Conservation (phyloP, 345 rosid species). For the Citropsis articulata region DNA sequence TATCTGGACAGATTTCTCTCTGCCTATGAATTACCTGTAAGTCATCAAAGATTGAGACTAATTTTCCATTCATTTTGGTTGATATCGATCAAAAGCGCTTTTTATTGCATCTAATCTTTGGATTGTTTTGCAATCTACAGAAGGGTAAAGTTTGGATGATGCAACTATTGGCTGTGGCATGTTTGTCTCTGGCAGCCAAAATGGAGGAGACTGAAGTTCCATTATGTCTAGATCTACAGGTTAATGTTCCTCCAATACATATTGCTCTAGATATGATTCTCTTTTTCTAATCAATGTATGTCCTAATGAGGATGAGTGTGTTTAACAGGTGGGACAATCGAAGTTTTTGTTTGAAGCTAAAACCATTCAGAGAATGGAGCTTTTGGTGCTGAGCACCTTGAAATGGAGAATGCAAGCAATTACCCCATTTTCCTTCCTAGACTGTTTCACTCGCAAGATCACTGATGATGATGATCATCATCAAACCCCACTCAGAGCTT, state of each 20-base stretch:
- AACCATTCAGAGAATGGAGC: constrained; percentile 76
- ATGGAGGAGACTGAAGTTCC: constrained; percentile 76
- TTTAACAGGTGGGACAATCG: constrained; percentile 47
- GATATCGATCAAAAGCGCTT: neutral
- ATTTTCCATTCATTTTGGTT: neutral
- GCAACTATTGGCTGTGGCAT: constrained; percentile 69
- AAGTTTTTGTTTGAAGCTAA: constrained; percentile 60
- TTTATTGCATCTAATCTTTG: neutral
- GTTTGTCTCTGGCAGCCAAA: constrained; percentile 73
- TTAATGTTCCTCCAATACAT: constrained; percentile 8
- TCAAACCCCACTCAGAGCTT: constrained; percentile 28
- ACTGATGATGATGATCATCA: constrained; percentile 36
- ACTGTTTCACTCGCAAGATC: constrained; percentile 54
- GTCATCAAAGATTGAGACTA: constrained; percentile 25
- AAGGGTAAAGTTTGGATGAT: constrained; percentile 68
- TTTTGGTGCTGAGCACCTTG: constrained; percentile 63
- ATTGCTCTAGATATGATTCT: neutral
- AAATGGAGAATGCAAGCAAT: constrained; percentile 76
- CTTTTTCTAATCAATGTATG: neutral
- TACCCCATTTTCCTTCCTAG: constrained; percentile 66
- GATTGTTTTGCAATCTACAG: constrained; percentile 25
- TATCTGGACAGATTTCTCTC: constrained; percentile 80
- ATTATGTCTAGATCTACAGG: constrained; percentile 64
- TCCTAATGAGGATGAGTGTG: neutral
- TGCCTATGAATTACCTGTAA: constrained; percentile 62